These are phyloP conservation scores for Trichothecium roseum DNA, from an alignment of 2,329 filamentous ascomycete genomes.

Conservation along the genomic window DNA sequence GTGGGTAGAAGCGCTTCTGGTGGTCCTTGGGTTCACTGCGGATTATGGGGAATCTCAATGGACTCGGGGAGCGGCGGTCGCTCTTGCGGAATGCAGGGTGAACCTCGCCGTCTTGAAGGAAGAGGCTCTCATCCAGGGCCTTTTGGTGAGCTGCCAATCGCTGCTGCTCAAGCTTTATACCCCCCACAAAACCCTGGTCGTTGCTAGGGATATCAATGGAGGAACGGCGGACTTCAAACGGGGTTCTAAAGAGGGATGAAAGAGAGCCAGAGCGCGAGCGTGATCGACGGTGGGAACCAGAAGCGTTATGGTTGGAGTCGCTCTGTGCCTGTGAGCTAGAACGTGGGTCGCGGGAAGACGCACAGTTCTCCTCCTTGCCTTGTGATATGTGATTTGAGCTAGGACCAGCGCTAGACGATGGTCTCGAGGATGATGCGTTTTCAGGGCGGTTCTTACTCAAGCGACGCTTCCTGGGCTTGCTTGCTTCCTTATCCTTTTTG, in stretches of 20 bases:
- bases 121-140: slow-evolving; percentile 14
- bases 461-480: slow-evolving; percentile 21
- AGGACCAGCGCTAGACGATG: background rate
- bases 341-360: background rate
- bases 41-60: slow-evolving; percentile 12
- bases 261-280: slow-evolving; percentile 22
- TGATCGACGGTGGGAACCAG: no score
- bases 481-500: slow-evolving; percentile 31
- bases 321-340: background rate
- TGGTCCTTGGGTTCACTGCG: slow-evolving; percentile 12
- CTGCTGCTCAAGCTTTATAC: slow-evolving; percentile 28
- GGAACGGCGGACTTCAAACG: slow-evolving; percentile 22
- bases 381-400: background rate
- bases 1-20: slow-evolving; percentile 21
- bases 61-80: slow-evolving; percentile 15
- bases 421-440: background rate
- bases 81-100: slow-evolving; percentile 23
- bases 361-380: background rate
- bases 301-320: background rate
- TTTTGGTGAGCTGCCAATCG: slow-evolving; percentile 21
- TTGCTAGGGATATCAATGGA: slow-evolving; percentile 16
- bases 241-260: slow-evolving; percentile 21
- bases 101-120: slow-evolving; percentile 14
- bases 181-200: slow-evolving; percentile 28
- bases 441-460: slow-evolving; percentile 21